Evolutionary conservation across 331 rosid species (phyloP), one percentile per base, ranked within the genome.

Genomic region (Telfairia occidentalis): DNA sequence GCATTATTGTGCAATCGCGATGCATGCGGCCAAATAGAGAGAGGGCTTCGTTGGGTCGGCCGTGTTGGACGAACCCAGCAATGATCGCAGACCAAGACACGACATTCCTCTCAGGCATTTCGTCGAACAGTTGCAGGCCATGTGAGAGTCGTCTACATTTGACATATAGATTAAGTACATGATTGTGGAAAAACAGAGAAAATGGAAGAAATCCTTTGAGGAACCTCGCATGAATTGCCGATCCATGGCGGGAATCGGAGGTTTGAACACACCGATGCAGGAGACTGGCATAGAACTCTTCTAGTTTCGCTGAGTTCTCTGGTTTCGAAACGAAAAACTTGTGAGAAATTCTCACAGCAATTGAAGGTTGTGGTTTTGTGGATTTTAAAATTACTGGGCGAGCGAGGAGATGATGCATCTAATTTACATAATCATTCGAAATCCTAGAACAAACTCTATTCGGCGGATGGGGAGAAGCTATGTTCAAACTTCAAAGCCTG

Each of bases 1-100:
- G 97, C 64, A 76, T 87, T 3, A 81, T 69, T 9, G 35, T 7
- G 38, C 90, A 89, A 65, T 87, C 92, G 2, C 61, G 80, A 29
- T 83, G 90, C 97, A 91, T 91, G n/a, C 75, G 76, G 35, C 79
- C 43, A 78, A 91, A 91, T 50, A 91, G 50, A 32, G 82, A 80
- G 75, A 89, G 85, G 54, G 90, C 85, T 77, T 84, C 79, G 1
- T 45, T 52, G 42, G 88, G 79, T 37, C 11, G 42, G 24, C 77
- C 87, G 24, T 79, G 83, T 65, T 83, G 90, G 35, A 82, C 76
- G 40, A 90, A 81, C 30, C 97, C 95, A 5, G 85, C 83, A 72
- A 91, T 87, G 9, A 81, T 76, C 7, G 85, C 82, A 19, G 95
- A 89, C 95, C 90, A 91, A 1, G 95, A 91, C 49, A 89, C 95